Percentiles rank a stretch among this genome's conserved stretches.
phyloP scores from a whole-genome alignment of 192 early-diverging fungal species.

The Podila clonocystis region DNA sequence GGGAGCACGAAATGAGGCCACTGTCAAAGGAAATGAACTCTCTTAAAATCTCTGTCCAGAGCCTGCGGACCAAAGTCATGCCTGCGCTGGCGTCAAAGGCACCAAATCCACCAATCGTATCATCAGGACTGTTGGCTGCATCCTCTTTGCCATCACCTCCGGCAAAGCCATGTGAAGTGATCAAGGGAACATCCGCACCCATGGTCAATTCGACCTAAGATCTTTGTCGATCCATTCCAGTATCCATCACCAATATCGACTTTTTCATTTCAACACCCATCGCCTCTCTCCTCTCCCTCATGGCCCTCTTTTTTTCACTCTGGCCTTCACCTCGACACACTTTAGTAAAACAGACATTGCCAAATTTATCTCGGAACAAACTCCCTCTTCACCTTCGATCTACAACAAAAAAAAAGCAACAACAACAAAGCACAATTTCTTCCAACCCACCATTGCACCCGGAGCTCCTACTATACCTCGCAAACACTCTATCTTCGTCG shows the following conservation, averaged over 20 bases:
- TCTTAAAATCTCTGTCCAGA: neutral
- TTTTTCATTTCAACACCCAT: no score
- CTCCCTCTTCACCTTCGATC: neutral
- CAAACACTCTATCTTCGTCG: neutral
- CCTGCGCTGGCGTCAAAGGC: neutral
- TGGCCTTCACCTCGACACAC: neutral
- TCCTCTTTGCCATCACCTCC: neutral
- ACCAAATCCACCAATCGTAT: neutral
- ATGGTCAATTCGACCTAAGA: conserved; percentile 4
- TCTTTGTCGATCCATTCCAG: no score
- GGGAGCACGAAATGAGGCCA: neutral
- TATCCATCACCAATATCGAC: no score
- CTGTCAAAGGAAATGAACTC: neutral
- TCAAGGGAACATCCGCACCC: neutral
- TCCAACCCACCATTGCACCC: neutral
- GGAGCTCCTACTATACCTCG: conserved; percentile 3
- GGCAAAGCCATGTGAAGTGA: neutral
- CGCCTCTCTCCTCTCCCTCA: no score
- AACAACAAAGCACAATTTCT: no score
- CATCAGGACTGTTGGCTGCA: neutral
- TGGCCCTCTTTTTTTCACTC: neutral
- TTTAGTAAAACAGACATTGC: no score
- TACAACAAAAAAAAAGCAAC: neutral
- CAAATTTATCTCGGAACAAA: neutral
- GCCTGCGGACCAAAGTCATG: neutral